Percentiles rank a stretch among this genome's conserved stretches.
These are phyloP conservation scores for Aspergillus bertholletiae DNA, from an alignment of 495 filamentous ascomycete genomes.

Conservation along the genomic window DNA sequence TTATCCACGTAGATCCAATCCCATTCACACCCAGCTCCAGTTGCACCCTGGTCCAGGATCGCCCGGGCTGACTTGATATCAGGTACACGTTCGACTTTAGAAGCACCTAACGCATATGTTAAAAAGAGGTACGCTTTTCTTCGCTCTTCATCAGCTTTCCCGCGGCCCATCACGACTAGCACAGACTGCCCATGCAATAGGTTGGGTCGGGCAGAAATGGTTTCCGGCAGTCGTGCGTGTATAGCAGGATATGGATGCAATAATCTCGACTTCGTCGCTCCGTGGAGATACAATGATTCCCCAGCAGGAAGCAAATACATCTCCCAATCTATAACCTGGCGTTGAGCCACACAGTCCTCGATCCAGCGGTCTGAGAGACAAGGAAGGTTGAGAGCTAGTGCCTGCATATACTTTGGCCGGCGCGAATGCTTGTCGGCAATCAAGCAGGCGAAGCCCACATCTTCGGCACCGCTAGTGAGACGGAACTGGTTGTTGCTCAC, in stretches of 20 bases:
- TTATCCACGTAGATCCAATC: conserved; percentile 81
- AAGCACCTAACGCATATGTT: conserved; percentile 72
- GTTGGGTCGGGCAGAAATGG: conserved; percentile 54
- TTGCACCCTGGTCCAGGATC: conserved; percentile 46
- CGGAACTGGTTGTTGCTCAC: conserved; percentile 30
- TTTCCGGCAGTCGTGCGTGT: conserved; percentile 51
- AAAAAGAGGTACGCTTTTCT: conserved; percentile 67
- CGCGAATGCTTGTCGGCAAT: conserved; percentile 86
- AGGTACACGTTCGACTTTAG: conserved; percentile 56
- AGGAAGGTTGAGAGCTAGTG: conserved; percentile 83
- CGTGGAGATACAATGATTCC: conserved; percentile 69
- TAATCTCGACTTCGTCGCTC: conserved; percentile 71
- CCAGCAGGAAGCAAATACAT: conserved; percentile 86
- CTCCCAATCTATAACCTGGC: conserved; percentile 64
- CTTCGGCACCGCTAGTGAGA: conserved; percentile 45
- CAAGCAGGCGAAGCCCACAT: conserved; percentile 74
- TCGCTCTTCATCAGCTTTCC: conserved; percentile 56
- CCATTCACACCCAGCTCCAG: conserved; percentile 47
- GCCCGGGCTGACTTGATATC: conserved; percentile 58
- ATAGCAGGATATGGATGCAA: conserved; percentile 56
- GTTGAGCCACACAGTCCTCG: conserved; percentile 60
- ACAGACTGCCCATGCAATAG: conserved; percentile 65
- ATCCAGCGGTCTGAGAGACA: conserved; percentile 82
- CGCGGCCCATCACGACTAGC: conserved; percentile 70
- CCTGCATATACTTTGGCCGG: conserved; percentile 93